Percentiles rank a stretch among this genome's conserved stretches.
These are phyloP conservation scores for Pulveroboletus ravenelii DNA, from an alignment of 768 basidiomycete species.

Conservation along the genomic window DNA sequence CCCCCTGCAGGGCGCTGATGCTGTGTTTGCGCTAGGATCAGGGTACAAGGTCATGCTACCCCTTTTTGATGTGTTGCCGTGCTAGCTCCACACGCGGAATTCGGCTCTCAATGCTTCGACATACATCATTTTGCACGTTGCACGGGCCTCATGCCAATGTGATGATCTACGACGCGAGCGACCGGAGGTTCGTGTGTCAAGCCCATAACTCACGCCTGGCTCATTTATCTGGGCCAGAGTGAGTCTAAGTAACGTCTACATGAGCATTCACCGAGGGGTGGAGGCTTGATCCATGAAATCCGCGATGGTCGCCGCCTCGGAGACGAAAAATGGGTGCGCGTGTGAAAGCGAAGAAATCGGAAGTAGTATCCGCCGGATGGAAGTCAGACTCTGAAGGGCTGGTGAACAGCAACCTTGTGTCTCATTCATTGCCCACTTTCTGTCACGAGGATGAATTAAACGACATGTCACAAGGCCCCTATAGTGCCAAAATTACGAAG, in stretches of 20 bases:
- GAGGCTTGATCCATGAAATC: background rate
- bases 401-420: background rate
- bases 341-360: background rate
- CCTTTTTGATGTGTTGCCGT: background rate
- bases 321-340: background rate
- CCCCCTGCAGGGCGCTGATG: background rate
- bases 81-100: background rate
- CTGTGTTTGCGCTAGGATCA: background rate
- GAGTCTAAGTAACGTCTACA: background rate
- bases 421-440: background rate
- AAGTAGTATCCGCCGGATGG: background rate
- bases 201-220: background rate
- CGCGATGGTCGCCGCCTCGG: background rate
- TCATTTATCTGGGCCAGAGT: background rate
- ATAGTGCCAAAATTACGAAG: background rate
- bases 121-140: slow-evolving; percentile 2
- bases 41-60: background rate
- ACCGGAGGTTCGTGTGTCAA: background rate
- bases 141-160: slow-evolving; percentile 1
- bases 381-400: background rate
- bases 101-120: background rate
- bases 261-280: background rate
- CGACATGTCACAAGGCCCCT: background rate
- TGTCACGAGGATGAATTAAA: background rate
- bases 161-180: background rate